Base-by-base conservation (phyloP, 495 filamentous ascomycete species). In the Aspergillus biplanus region DNA sequence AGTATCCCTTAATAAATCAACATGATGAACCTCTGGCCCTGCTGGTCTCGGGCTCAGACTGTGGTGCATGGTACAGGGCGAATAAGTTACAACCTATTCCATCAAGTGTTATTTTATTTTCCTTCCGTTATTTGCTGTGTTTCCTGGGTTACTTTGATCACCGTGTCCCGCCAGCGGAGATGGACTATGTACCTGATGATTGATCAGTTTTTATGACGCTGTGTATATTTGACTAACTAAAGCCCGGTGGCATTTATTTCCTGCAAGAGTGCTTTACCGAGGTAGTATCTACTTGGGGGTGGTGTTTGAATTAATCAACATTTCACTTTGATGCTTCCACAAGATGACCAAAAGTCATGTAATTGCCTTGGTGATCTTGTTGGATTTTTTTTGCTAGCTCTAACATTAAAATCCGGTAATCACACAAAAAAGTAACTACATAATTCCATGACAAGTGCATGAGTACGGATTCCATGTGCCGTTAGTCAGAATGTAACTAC, bases 11-110 rank as follows among this genome's bases (percentile, higher is more conserved):
- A 52, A 27, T 35, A 33, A 32, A 54, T 64, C 47, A 50, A 66
- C 47, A 46, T 59, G 60, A 63, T 57, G 44, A 65, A 27, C 56
- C 27, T 49, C 52, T 61, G 35, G 48, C 53, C 39, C 56, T 39
- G 52, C 56, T 44, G 57, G 62, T 52, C 34, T 33, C 37, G 48
- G 50, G 57, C 62, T 47, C 12, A 31, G 52, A 33, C 56, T 53
- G 63, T 46, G 47, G 47, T 50, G 21, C 21, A 21, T 50, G 47
- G 11, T 50, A 31, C 21, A 50, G 9, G 47, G 11, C 47, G 21
- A 50, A 50, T 9, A n/a, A 31, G 18, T 50, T 18, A 11, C 16
- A 7, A 27, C 47, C 21, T 50, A 18, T 50, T 50, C 16, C 11
- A 27, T 50, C 39, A 44, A 7, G 18, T 50, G 16, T 50, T 18